These are phyloP conservation scores for Rhynchosporium agropyri DNA, from an alignment of 2,329 filamentous ascomycete genomes.

Conservation along the genomic window DNA sequence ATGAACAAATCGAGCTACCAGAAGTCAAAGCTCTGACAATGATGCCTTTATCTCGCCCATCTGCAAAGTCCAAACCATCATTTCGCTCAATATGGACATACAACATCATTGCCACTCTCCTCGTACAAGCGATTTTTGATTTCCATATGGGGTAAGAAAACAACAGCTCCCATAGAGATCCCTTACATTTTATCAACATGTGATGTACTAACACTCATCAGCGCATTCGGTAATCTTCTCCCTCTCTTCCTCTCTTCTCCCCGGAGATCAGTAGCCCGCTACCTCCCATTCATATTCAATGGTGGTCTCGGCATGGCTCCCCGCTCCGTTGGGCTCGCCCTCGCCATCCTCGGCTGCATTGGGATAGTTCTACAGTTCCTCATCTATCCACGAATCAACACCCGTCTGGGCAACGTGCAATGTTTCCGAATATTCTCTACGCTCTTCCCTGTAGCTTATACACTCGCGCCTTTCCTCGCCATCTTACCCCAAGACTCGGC, in stretches of 20 bases:
- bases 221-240: constrained; percentile 13
- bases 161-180: not conserved
- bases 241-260: constrained; percentile 15
- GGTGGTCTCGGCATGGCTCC: constrained; percentile 15
- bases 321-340: constrained; percentile 11
- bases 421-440: constrained; percentile 11
- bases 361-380: constrained; percentile 15
- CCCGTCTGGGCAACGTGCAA: constrained; percentile 14
- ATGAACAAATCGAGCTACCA: constrained; percentile 14
- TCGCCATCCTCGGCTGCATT: constrained; percentile 13
- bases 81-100: constrained; percentile 13
- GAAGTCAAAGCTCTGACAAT: constrained; percentile 10
- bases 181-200: not conserved
- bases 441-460: constrained; percentile 16
- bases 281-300: constrained; percentile 16
- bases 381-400: constrained; percentile 15
- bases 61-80: not conserved
- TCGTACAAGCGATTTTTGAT: constrained; percentile 13
- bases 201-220: not conserved
- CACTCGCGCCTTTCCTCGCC: constrained; percentile 7
- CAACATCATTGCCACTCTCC: constrained; percentile 8
- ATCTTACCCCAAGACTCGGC: constrained; percentile 1
- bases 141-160: constrained; percentile 15
- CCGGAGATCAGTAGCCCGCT: not conserved
- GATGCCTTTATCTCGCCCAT: not conserved